These are phyloP conservation scores for Kodamaea neixiangensis DNA, from an alignment of 805 yeast species.

Conservation along the genomic window DNA sequence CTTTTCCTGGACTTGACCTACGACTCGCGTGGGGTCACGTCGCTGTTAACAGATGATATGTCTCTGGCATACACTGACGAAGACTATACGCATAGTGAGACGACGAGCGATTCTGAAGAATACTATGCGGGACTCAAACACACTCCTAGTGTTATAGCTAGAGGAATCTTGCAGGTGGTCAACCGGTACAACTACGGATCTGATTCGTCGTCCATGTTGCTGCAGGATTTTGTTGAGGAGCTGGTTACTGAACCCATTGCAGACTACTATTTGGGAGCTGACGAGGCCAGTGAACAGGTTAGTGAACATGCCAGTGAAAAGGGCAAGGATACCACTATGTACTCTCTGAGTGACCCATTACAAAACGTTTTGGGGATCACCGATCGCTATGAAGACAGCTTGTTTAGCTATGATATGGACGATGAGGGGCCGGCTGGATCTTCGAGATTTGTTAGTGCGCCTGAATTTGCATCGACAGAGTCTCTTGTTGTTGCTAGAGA, in stretches of 20 bases:
- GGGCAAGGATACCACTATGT: constrained; percentile 4
- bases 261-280: neutral
- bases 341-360: constrained; percentile 7
- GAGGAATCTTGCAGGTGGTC: constrained; percentile 11
- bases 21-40: constrained; percentile 7
- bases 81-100: neutral
- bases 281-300: no score
- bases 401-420: constrained; percentile 4
- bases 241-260: neutral
- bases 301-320: neutral
- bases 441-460: neutral
- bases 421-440: neutral
- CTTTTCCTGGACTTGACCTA: constrained; percentile 16
- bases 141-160: constrained; percentile 6
- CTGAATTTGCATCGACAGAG: neutral
- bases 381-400: constrained; percentile 5
- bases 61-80: neutral
- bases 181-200: constrained; percentile 7
- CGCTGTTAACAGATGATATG: constrained; percentile 4
- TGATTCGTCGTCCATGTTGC: constrained; percentile 2
- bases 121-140: constrained; percentile 4
- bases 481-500: neutral
- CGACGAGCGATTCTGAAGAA: neutral
- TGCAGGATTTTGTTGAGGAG: neutral
- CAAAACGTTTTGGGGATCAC: constrained; percentile 5